Conservation (phyloP, 2,329 filamentous ascomycete genomes). For the Hypoxylon sp. region DNA sequence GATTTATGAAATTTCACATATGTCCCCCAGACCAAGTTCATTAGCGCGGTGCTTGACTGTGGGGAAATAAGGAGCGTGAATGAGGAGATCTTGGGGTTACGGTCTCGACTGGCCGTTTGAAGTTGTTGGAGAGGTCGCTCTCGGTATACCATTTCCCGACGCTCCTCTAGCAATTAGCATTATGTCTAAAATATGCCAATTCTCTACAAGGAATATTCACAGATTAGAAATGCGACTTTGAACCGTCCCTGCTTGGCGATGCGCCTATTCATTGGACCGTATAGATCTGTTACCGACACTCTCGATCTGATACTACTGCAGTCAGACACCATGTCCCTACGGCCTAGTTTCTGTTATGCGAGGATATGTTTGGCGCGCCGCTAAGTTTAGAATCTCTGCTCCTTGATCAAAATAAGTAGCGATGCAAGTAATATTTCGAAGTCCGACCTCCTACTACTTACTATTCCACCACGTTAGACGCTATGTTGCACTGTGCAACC, state of each 20-base stretch:
- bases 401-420: too few species aligned
- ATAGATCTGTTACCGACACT: too few species aligned
- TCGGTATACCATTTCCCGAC: constrained; percentile 16
- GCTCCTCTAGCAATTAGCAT: neutral
- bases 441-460: too few species aligned
- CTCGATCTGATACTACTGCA: too few species aligned
- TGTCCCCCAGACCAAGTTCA: neutral
- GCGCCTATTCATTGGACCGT: too few species aligned
- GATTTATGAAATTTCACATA: constrained; percentile 10
- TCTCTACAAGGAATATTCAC: neutral
- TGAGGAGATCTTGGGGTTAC: constrained; percentile 10
- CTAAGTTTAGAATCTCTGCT: too few species aligned
- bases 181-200: neutral
- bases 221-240: neutral
- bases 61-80: constrained; percentile 3
- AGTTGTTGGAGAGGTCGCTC: constrained; percentile 3
- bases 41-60: constrained; percentile 3
- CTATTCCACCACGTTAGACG: too few species aligned
- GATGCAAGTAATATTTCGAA: too few species aligned
- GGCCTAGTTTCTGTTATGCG: too few species aligned
- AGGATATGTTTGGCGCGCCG: too few species aligned
- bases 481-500: neutral
- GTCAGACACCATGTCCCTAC: too few species aligned
- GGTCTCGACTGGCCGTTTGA: constrained; percentile 5
- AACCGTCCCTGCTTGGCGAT: neutral